Conservation (phyloP, 140 eudicot species). For the Anethum foeniculum region DNA sequence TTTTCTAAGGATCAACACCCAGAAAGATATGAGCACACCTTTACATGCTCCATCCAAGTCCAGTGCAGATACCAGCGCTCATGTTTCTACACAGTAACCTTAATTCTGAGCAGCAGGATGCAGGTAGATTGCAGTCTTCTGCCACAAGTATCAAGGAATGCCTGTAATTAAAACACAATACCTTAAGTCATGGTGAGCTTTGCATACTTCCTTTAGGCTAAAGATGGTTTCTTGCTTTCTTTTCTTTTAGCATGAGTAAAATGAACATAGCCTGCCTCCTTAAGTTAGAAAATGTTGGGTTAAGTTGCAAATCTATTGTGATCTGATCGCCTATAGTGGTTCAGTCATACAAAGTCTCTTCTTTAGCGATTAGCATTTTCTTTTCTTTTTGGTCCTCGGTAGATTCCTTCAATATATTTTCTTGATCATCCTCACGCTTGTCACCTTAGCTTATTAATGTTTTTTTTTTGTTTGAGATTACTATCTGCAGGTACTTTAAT, state of each 20-base stretch:
- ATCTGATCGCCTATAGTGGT: too few relatives aligned
- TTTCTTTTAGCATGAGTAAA: background rate
- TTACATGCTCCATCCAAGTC: slow-evolving; percentile 40
- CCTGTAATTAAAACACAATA: slow-evolving; percentile 67
- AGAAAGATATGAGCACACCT: slow-evolving; percentile 43
- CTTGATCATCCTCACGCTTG: background rate
- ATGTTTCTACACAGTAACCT: slow-evolving; percentile 59
- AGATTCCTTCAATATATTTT: background rate
- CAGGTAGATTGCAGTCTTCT: slow-evolving; percentile 73
- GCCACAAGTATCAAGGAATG: slow-evolving; percentile 52
- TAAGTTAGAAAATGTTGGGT: background rate
- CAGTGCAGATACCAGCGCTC: slow-evolving; percentile 36
- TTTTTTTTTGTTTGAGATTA: background rate
- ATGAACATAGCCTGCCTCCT: background rate
- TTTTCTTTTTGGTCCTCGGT: background rate
- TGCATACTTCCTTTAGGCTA: background rate
- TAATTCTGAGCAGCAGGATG: slow-evolving; percentile 49
- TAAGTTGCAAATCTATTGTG: background rate
- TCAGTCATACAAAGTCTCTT: background rate
- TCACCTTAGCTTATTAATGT: background rate
- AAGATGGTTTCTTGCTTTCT: background rate
- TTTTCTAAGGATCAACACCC: slow-evolving; percentile 56
- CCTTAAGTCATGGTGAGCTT: slow-evolving; percentile 81
- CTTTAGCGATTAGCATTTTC: background rate
- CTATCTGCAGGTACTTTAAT: background rate